phyloP scores from a whole-genome alignment of 73 alveolate species.

The Blepharisma japonicum region DNA sequence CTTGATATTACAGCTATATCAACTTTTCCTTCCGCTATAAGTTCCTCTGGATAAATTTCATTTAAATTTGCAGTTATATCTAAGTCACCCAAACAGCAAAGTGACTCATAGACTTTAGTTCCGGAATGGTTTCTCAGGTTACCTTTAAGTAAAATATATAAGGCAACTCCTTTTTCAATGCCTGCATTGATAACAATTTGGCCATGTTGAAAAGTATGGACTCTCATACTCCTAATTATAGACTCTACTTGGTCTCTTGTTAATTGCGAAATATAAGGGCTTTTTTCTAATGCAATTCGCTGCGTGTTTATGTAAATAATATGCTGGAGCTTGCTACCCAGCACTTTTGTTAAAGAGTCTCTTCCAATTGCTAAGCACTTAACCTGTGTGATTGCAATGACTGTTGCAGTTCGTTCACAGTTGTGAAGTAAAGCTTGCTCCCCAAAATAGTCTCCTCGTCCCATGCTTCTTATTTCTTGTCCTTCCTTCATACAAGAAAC shows the following conservation, averaged over 20 bases:
- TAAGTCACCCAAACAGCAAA: slow-evolving; percentile 33
- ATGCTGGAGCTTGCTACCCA: too few species aligned
- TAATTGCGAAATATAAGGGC: too few species aligned
- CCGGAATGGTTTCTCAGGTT: too few species aligned
- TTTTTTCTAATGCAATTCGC: too few species aligned
- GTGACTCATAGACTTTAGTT: too few species aligned
- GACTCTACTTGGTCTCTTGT: too few species aligned
- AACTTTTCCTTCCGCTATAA: slow-evolving; percentile 45
- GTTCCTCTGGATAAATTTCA: slow-evolving; percentile 32
- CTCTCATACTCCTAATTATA: not conserved
- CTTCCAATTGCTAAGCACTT: too few species aligned
- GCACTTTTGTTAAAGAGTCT: too few species aligned
- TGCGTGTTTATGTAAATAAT: too few species aligned
- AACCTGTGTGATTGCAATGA: not conserved
- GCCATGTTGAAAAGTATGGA: not conserved
- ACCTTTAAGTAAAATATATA: too few species aligned
- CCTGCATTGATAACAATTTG: not conserved
- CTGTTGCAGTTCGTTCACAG: slow-evolving; percentile 37
- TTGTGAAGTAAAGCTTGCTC: slow-evolving; percentile 34
- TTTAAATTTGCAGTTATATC: slow-evolving; percentile 12
- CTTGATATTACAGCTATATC: slow-evolving; percentile 41
- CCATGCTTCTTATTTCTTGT: slow-evolving; percentile 10
- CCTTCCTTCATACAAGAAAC: not conserved
- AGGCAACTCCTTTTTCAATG: too few species aligned
- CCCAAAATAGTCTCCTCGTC: slow-evolving; percentile 37